Percentiles rank a stretch among this genome's conserved stretches.
Conservation (phyloP, 2,329 filamentous ascomycete species). For the Aspergillus brasiliensis region DNA sequence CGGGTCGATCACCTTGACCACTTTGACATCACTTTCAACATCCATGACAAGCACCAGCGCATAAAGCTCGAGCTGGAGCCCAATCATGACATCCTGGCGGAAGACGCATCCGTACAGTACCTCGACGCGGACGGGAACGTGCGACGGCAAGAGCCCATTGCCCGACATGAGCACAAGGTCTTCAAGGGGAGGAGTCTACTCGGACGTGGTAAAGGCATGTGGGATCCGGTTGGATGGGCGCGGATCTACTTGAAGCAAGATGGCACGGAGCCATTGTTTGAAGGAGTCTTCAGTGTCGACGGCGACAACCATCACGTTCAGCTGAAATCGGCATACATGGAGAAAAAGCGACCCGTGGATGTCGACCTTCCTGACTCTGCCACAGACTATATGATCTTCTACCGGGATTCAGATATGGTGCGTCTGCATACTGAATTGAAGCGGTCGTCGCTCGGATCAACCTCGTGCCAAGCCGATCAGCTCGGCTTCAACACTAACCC, state of each 20-base stretch:
- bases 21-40: conserved; percentile 81
- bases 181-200: conserved; percentile 80
- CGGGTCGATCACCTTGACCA: conserved; percentile 76
- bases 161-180: conserved; percentile 74
- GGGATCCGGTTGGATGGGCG: conserved; percentile 84
- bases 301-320: conserved; percentile 87
- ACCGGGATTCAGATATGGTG: conserved; percentile 83
- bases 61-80: conserved; percentile 82
- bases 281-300: conserved; percentile 81
- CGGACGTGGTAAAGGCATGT: conserved; percentile 64
- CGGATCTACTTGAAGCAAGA: conserved; percentile 77
- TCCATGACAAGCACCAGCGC: conserved; percentile 67
- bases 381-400: conserved; percentile 84
- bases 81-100: conserved; percentile 83
- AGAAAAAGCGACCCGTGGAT: conserved; percentile 71
- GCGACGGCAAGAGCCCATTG: conserved; percentile 65
- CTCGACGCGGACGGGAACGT: conserved; percentile 72
- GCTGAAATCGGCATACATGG: conserved; percentile 70
- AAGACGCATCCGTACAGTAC: conserved; percentile 73
- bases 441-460: conserved; percentile 52
- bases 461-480: conserved; percentile 72
- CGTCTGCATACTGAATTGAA: conserved; percentile 63
- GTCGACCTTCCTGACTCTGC: conserved; percentile 60
- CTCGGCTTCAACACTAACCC: conserved; percentile 76
- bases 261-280: conserved; percentile 77